Conservation (phyloP, 176 grass and related monocot genomes). For the Aegilops bicornis region DNA sequence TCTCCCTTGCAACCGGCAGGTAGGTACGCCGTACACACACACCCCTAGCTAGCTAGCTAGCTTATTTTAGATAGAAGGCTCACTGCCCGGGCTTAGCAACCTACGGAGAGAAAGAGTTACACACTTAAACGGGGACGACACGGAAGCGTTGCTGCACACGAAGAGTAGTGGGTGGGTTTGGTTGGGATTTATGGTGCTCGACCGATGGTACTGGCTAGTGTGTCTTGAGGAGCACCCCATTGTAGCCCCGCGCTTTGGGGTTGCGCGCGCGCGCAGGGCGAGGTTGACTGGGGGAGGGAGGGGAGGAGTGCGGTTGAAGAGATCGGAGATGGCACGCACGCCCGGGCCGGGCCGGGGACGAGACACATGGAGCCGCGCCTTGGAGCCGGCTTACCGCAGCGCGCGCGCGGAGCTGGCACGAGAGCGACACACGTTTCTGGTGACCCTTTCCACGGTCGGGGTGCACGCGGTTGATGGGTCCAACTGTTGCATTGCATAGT, state of each 20-base stretch:
- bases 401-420: conserved; percentile 10
- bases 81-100: too few species aligned
- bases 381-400: neutral
- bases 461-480: neutral
- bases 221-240: conserved; percentile 52
- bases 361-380: conserved; percentile 36
- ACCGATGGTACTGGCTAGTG: neutral
- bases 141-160: conserved; percentile 16
- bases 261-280: conserved; percentile 14
- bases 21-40: neutral
- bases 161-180: conserved; percentile 34
- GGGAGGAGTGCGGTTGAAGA: conserved; percentile 50
- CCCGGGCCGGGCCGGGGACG: neutral
- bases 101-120: neutral
- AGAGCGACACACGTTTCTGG: conserved; percentile 32
- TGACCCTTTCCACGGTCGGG: neutral
- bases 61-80: too few species aligned
- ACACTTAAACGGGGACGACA: neutral
- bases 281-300: conserved; percentile 19
- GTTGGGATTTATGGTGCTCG: conserved; percentile 36
- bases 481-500: neutral
- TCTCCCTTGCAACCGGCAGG: neutral
- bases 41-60: neutral
- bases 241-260: conserved; percentile 18
- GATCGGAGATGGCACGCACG: neutral